Evolutionary conservation across 2,329 filamentous ascomycete species (phyloP).

Genomic region (Cyphellophora europaea): DNA sequence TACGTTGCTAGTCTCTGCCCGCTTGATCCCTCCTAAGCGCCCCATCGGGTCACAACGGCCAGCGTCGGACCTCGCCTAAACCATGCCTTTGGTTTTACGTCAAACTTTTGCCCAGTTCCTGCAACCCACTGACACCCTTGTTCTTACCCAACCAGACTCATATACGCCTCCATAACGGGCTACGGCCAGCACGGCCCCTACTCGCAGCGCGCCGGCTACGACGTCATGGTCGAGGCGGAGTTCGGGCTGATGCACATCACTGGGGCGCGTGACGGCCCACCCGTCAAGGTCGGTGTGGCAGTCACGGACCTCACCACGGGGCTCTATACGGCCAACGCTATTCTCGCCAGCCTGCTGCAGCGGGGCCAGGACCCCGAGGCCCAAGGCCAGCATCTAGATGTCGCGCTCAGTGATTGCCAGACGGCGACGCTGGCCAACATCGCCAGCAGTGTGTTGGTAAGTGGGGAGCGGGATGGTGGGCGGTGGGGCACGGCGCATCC

Average conservation of each 20-base stretch:
- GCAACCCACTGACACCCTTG: too few species aligned
- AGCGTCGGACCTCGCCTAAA: too few species aligned
- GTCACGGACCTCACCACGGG: constrained; percentile 95
- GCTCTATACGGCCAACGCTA: constrained; percentile 86
- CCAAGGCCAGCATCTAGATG: constrained; percentile 84
- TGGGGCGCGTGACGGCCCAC: constrained; percentile 73
- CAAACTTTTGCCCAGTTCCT: too few species aligned
- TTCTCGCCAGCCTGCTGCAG: constrained; percentile 85
- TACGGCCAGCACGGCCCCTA: constrained; percentile 96
- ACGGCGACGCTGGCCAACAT: constrained; percentile 93
- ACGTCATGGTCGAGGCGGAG: constrained; percentile 98
- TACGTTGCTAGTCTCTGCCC: constrained; percentile 4
- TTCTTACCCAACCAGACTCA: constrained; percentile 52
- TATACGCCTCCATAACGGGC: constrained; percentile 94
- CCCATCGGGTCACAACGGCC: too few species aligned
- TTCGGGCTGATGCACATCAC: constrained; percentile 99
- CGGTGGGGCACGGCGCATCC: constrained; percentile 96
- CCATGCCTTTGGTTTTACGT: too few species aligned
- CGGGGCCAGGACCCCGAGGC: constrained; percentile 55
- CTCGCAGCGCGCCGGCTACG: constrained; percentile 79
- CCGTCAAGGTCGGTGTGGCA: constrained; percentile 94
- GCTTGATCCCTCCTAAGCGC: too few species aligned
- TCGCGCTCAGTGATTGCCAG: constrained; percentile 85
- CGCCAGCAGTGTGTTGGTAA: constrained; percentile 82
- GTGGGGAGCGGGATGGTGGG: constrained; percentile 75